A percentile compares a stretch with the other conserved stretches of the same genome.
Evolutionary conservation across 306 rosid species (phyloP).

Genomic region (Betula pendula): DNA sequence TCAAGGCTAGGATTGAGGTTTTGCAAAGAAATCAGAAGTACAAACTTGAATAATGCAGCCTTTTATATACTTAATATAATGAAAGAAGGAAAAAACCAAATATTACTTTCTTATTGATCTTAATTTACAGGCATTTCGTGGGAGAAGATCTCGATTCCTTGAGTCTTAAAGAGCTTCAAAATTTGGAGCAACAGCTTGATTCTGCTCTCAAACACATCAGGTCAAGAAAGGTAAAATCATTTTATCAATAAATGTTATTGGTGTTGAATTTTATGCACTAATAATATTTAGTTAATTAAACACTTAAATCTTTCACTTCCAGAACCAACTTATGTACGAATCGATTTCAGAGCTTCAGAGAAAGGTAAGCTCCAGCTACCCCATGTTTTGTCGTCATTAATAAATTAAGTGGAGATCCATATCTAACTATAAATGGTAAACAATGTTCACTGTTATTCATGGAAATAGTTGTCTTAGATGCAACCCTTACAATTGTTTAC

Average conservation of each 20-base stretch:
- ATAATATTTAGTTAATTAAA: background rate
- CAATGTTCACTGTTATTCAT: background rate
- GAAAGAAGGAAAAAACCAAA: conserved; percentile 1
- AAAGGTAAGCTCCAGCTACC: conserved; percentile 47
- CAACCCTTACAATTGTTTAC: background rate
- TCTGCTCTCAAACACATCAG: conserved; percentile 76
- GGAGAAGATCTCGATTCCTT: conserved; percentile 74
- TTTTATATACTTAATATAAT: background rate
- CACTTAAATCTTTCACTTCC: conserved; percentile 21
- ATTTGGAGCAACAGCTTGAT: conserved; percentile 85
- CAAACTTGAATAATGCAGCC: background rate
- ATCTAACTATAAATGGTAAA: background rate
- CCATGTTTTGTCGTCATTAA: background rate
- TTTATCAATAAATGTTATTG: background rate
- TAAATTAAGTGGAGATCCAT: background rate
- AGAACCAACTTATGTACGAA: conserved; percentile 85
- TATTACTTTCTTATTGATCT: background rate
- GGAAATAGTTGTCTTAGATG: background rate
- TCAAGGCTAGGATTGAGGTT: conserved; percentile 79
- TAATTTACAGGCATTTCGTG: conserved; percentile 70
- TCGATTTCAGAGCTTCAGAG: conserved; percentile 78
- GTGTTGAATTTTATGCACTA: background rate
- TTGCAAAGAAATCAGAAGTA: conserved; percentile 67
- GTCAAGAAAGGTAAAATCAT: conserved; percentile 59
- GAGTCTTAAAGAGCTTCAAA: conserved; percentile 72